Evolutionary conservation across 371 early-diverging fungal genomes (phyloP).

Genomic region (Rhizopus sp.): DNA sequence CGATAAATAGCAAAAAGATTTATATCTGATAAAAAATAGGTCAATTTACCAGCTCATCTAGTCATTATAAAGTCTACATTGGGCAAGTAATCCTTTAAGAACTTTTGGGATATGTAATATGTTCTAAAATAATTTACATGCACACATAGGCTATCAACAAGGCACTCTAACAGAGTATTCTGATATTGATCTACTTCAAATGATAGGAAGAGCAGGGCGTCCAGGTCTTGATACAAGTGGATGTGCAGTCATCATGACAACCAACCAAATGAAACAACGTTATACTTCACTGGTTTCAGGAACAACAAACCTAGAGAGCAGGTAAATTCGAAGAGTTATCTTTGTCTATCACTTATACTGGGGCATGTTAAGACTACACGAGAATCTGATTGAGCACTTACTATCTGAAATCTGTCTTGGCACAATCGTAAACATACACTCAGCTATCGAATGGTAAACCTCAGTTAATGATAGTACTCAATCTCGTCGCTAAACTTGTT

Average conservation of each 20-base stretch:
- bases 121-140: conserved; percentile 28
- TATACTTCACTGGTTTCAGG: conserved; percentile 65
- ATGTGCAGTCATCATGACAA: conserved; percentile 78
- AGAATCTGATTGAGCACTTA: conserved; percentile 77
- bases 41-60: conserved; percentile 91
- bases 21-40: conserved; percentile 23
- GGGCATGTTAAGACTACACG: conserved; percentile 53
- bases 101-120: too few relatives aligned
- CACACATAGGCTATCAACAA: conserved; percentile 55
- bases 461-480: background rate
- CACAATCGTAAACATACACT: conserved; percentile 55
- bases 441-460: conserved; percentile 65
- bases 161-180: conserved; percentile 64
- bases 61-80: conserved; percentile 82
- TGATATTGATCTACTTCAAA: conserved; percentile 80
- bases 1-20: background rate
- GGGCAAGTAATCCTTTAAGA: conserved; percentile 19
- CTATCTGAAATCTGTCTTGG: conserved; percentile 84
- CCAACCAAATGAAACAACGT: conserved; percentile 43
- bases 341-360: background rate
- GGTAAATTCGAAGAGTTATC: conserved; percentile 23
- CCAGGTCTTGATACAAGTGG: conserved; percentile 84
- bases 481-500: background rate
- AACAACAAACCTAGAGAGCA: conserved; percentile 66
- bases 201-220: conserved; percentile 94